phyloP scores from a whole-genome alignment of 2,329 filamentous ascomycete species.

The Ascocoryne sarcoides region DNA sequence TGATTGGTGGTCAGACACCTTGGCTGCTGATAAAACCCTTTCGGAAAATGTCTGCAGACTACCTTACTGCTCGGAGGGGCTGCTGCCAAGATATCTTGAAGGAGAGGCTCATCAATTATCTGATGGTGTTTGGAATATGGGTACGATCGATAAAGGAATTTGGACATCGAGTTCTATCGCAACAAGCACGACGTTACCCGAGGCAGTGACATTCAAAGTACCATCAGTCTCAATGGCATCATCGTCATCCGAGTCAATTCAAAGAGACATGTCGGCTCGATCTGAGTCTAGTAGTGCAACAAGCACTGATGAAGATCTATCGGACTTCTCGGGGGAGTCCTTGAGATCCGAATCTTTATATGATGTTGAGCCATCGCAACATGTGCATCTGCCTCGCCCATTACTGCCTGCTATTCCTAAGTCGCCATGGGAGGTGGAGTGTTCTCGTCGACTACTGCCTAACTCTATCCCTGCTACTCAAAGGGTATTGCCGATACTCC shows the following conservation, averaged over 20 bases:
- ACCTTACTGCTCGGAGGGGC: background rate
- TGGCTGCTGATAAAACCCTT: constrained; percentile 8
- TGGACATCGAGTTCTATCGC: background rate
- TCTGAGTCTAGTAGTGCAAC: background rate
- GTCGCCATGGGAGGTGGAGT: too few relatives aligned
- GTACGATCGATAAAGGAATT: background rate
- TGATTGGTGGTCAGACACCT: background rate
- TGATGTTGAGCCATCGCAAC: constrained; percentile 2
- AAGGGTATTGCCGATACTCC: constrained; percentile 7
- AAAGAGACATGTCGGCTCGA: background rate
- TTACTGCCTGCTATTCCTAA: background rate
- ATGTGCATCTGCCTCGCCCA: constrained; percentile 8
- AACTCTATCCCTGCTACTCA: constrained; percentile 5
- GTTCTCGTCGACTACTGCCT: constrained; percentile 17
- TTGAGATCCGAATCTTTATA: constrained; percentile 3
- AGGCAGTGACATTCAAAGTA: background rate
- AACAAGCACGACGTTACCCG: background rate
- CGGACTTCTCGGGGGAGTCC: background rate
- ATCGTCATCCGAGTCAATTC: background rate
- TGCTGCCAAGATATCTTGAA: too few relatives aligned
- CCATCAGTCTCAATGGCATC: background rate
- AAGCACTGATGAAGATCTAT: background rate
- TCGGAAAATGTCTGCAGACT: background rate
- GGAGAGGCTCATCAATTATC: background rate
- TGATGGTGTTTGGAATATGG: background rate